Evolutionary conservation across 2,329 filamentous ascomycete genomes (phyloP), one percentile per base, ranked within the genome.

Genomic region (Neoarthrinium moseri): DNA sequence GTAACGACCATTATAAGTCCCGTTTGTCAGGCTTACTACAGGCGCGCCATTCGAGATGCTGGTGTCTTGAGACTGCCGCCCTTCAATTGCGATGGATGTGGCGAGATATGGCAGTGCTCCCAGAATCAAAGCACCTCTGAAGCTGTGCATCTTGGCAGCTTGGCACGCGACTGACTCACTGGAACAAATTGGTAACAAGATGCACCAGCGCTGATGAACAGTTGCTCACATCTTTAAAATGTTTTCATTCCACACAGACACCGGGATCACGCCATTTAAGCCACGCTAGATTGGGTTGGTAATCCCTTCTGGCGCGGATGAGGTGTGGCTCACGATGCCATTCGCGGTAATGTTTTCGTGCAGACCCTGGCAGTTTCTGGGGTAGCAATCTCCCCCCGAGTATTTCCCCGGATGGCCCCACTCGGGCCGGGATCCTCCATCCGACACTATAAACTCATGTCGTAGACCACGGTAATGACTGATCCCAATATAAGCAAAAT

Each of bases 1-100:
- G 37, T 63, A 56, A 3, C 61, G 48, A 2, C 73, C 72, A 27
- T 51, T 46, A 44, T 72, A 73, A 1, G 70, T 73, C 24, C 73
- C 72, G 56, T 75, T 75, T 45, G 38, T 24, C 4, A 41, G 38
- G n/a, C 5, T 41, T 12, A 41, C 38, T 5, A 17, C 21, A 7
- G 38, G 38, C 2, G 20, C 35, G 35, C 8, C 35, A 37, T 10
- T 13, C 10, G 35, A 21, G 18, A 21, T 21, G 12, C 20, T 21
- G 33, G 13, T 5, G 12, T 11, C 17, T 3, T 6, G 4, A 10
- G 33, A n/a, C 13, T 6, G 15, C 13, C 17, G 4, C 15, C 33
- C 33, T 11, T 35, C 17, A 6, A 20, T 12, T 10, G 17, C 33
- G 22, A 20, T 17, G 15, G 17, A 35, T 20, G 6, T 20, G 1